Evolutionary conservation across 192 early-diverging fungal species (phyloP).

Genomic region (Coemansia sp.): DNA sequence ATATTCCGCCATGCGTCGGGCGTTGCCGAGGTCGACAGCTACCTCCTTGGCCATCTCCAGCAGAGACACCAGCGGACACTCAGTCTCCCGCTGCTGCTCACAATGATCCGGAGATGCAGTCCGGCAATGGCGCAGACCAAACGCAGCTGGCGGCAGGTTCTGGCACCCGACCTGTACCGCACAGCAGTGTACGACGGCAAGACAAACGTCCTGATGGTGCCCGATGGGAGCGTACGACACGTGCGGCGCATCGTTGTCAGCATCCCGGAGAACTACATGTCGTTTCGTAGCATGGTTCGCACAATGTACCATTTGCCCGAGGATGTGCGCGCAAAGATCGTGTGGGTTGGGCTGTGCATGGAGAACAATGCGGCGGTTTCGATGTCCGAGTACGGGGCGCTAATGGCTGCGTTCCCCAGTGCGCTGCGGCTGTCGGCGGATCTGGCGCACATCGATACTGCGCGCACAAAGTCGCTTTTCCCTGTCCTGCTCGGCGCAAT

Average conservation of each 20-base stretch:
- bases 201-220: slow-evolving; percentile 4
- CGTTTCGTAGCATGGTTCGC: slow-evolving; percentile 26
- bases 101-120: neutral
- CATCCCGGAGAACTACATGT: slow-evolving; percentile 12
- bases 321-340: slow-evolving; percentile 12
- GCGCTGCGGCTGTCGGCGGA: slow-evolving; percentile 11
- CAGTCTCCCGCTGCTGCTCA: neutral
- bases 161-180: slow-evolving; percentile 16
- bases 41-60: neutral
- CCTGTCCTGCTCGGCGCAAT: slow-evolving; percentile 6
- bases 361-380: slow-evolving; percentile 9
- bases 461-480: neutral
- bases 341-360: slow-evolving; percentile 32
- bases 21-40: slow-evolving; percentile 4
- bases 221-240: neutral
- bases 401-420: slow-evolving; percentile 25
- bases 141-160: slow-evolving; percentile 14
- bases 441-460: slow-evolving; percentile 1
- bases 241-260: slow-evolving; percentile 17
- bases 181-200: slow-evolving; percentile 18
- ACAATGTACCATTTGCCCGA: slow-evolving; percentile 19
- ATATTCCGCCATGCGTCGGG: slow-evolving; percentile 24
- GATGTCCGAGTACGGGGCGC: slow-evolving; percentile 29
- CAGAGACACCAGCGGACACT: neutral
- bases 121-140: slow-evolving; percentile 14